A percentile compares a stretch with the other conserved stretches of the same genome.
Conservation (phyloP, 2,329 filamentous ascomycete genomes). For the Colletotrichum nymphaeae region DNA sequence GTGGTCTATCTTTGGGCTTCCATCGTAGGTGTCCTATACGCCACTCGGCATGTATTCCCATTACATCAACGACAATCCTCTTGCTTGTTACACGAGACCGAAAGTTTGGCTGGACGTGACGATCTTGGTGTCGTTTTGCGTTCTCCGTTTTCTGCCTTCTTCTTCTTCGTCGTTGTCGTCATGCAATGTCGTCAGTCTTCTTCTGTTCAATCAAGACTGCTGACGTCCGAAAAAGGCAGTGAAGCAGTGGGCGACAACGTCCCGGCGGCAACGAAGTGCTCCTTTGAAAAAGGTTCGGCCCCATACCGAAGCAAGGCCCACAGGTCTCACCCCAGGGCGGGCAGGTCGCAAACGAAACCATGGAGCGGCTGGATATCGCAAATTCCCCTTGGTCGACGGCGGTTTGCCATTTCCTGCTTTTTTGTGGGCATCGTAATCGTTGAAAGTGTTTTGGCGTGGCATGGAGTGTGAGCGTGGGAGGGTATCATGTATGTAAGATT, state of each 20-base stretch:
- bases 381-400: neutral
- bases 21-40: neutral
- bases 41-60: constrained; percentile 21
- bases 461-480: neutral
- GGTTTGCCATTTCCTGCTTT: constrained; percentile 16
- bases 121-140: neutral
- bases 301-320: neutral
- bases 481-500: constrained; percentile 30
- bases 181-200: neutral
- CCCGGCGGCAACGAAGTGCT: neutral
- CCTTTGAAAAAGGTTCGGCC: neutral
- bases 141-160: neutral
- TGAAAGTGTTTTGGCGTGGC: neutral
- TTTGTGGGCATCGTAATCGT: constrained; percentile 9
- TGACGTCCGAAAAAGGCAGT: neutral
- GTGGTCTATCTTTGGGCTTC: neutral
- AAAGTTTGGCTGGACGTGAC: neutral
- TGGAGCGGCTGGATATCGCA: neutral
- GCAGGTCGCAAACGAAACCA: neutral
- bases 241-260: neutral
- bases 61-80: neutral
- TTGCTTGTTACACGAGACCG: neutral
- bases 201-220: neutral
- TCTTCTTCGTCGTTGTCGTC: neutral
- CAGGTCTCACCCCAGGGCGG: neutral